Base-by-base conservation (phyloP, 2,329 filamentous ascomycete genomes). In the Nigrospora osmanthi region DNA sequence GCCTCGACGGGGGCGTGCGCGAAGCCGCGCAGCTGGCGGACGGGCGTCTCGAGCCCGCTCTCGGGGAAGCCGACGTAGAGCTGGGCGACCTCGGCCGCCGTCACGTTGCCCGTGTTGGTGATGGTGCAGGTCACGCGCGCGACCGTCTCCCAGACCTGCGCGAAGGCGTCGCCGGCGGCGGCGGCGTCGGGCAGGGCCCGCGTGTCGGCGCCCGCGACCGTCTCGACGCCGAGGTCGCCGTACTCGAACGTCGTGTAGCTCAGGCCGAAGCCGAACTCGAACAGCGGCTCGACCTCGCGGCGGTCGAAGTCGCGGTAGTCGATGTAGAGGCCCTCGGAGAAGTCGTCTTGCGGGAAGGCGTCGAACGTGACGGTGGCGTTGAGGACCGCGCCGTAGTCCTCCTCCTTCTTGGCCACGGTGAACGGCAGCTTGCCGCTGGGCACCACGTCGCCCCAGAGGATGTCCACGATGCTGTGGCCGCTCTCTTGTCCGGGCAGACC, bases 281-380 rank as follows among this genome's bases (percentile, higher is more conserved):
- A 95, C 1, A 84, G 83, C 1, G 89, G 89, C 6, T 71, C 71
- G 48, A 91, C 83, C 45, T 73, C 71, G 41, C 83, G 63, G 57
- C 83, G 84, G 69, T 95, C 89, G 54, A 95, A 89, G 63, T 89
- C 79, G n/a, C 89, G 81, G 66, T 95, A 95, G 68, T 95, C 90
- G 53, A 95, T 81, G 58, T 89, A 89, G 1, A 94, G 68, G 0
- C 87, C 87, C 58, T 95, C 87, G 1, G 72, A 75, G 60, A 90
- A 94, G 52, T 87, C 81, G 53, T 91, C 85, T 57, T 94, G 87
- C 0, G 87, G 87, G 43, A 48, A 49, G 36, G 34, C 23, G 38
- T 44, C 43, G 37, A 48, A 44, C 7, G 46, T 42, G 3, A 81
- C 70, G 6, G 83, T 67, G 13, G 73, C 76, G 52, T 85, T 84